Evolutionary conservation across 345 rosid genomes (phyloP).

Genomic region (Brassica nigra): DNA sequence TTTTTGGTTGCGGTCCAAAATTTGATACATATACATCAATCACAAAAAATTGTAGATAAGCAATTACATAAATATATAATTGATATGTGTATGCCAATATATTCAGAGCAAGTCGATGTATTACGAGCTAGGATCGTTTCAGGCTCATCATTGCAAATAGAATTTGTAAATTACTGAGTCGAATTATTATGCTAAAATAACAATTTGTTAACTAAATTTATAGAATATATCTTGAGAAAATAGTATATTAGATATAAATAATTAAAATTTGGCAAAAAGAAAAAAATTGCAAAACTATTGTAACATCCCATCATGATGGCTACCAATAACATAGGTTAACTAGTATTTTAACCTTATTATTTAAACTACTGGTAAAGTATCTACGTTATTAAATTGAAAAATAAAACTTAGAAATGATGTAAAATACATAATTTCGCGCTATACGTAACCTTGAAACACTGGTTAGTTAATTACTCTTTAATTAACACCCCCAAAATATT

Average conservation of each 20-base stretch:
- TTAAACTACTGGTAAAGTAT: not conserved
- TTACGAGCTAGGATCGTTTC: slow-evolving; percentile 1
- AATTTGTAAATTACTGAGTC: not conserved
- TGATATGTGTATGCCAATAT: not conserved
- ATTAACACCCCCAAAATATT: not conserved
- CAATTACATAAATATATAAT: not conserved
- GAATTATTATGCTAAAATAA: not conserved
- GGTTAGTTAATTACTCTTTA: not conserved
- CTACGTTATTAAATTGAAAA: not conserved
- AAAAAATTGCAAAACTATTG: not conserved
- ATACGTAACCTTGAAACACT: not conserved
- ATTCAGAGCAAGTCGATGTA: not conserved
- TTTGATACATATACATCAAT: slow-evolving; percentile 22
- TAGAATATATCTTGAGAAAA: not conserved
- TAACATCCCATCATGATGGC: not conserved
- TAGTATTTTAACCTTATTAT: not conserved
- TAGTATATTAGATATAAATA: not conserved
- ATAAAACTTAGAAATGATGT: not conserved
- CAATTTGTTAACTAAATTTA: not conserved
- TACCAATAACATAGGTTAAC: not conserved
- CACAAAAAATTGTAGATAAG: slow-evolving; percentile 15
- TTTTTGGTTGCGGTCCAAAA: slow-evolving; percentile 34
- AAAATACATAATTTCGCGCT: not conserved
- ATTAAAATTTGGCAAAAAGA: not conserved
- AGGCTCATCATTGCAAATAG: not conserved